phyloP scores from a whole-genome alignment of 2,329 filamentous ascomycete genomes.

The Stachybotrys chlorohalonatus region DNA sequence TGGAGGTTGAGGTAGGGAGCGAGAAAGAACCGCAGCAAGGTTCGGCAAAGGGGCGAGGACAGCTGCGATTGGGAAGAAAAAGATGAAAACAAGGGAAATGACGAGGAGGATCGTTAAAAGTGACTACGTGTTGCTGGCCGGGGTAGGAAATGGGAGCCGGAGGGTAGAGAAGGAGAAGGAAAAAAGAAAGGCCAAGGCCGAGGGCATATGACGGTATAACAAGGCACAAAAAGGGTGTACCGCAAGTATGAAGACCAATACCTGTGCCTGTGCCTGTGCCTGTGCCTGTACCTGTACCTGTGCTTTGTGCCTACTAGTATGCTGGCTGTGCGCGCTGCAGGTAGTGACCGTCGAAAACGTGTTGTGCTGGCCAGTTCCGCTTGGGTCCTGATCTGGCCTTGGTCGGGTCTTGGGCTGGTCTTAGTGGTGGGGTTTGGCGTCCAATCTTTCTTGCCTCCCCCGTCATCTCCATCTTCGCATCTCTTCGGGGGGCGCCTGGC shows the following conservation, averaged over 20 bases:
- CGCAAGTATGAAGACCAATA: no score
- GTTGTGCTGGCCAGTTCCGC: background rate
- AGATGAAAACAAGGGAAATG: conserved; percentile 1
- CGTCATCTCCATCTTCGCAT: background rate
- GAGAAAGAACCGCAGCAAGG: background rate
- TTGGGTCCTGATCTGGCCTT: background rate
- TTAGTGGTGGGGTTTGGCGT: background rate
- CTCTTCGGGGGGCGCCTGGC: no score
- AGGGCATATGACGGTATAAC: background rate
- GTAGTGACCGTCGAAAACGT: background rate
- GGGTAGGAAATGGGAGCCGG: background rate
- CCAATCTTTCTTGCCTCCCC: background rate
- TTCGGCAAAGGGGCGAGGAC: background rate
- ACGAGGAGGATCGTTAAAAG: background rate
- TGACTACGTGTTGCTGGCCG: background rate
- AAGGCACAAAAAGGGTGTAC: background rate
- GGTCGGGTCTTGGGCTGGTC: background rate
- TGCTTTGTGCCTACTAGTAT: background rate
- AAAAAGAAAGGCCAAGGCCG: background rate
- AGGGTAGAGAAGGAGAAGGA: background rate
- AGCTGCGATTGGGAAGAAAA: conserved; percentile 4
- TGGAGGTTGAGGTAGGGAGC: conserved; percentile 1
- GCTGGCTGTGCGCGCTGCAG: background rate
- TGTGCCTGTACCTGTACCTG: background rate
- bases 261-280: no score